A percentile compares a stretch with the other conserved stretches of the same genome.
Evolutionary conservation across 1,284 basidiomycete species (phyloP).

Genomic region (Malassezia vespertilionis): DNA sequence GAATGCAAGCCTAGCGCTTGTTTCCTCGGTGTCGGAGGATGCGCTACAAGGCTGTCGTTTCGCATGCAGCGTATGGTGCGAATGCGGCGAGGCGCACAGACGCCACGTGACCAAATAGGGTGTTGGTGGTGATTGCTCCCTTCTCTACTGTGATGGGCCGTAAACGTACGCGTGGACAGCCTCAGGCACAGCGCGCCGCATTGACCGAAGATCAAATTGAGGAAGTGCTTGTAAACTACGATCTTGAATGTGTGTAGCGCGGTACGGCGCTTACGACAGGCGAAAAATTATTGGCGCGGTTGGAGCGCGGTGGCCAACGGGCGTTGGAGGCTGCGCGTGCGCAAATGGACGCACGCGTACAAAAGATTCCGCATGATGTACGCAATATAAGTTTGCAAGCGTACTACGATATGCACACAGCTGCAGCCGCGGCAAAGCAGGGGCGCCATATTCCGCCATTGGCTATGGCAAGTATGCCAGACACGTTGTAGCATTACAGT

Average conservation of each 20-base stretch:
- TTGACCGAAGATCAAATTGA: conserved; percentile 11
- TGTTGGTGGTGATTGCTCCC: not conserved
- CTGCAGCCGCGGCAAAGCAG: conserved; percentile 9
- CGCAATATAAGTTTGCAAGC: conserved; percentile 10
- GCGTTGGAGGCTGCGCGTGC: conserved; percentile 7
- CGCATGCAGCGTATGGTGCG: no score
- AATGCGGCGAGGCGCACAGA: not conserved
- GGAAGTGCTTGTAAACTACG: conserved; percentile 14
- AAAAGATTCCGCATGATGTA: conserved; percentile 14
- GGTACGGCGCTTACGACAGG: conserved; percentile 2
- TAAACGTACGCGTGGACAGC: conserved; percentile 8
- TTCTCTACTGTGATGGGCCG: conserved; percentile 1
- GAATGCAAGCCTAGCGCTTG: no score
- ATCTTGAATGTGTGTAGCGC: conserved; percentile 15
- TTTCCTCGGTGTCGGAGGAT: no score
- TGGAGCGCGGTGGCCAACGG: conserved; percentile 12
- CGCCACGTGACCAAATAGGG: not conserved
- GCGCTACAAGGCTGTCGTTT: no score
- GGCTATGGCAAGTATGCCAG: conserved; percentile 15
- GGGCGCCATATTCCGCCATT: conserved; percentile 14
- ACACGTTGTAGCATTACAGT: not conserved
- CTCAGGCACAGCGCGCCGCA: not conserved
- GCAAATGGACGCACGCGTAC: conserved; percentile 16
- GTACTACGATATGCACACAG: conserved; percentile 18
- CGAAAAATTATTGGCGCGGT: conserved; percentile 8